Evolutionary conservation across 2,329 filamentous ascomycete genomes (phyloP).

Genomic region (Diaporthe sp.): DNA sequence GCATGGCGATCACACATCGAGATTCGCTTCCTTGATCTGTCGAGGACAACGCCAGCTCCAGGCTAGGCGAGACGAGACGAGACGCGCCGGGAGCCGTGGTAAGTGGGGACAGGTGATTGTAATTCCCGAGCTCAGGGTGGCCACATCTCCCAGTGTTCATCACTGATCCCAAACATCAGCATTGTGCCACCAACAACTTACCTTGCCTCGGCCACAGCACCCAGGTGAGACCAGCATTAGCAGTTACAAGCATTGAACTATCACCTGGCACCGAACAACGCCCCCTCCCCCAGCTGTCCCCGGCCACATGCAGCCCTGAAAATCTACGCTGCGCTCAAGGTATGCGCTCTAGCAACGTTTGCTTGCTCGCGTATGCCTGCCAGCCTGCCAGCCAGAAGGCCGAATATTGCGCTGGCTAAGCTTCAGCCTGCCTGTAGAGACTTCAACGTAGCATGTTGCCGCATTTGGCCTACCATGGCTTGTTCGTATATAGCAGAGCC

Average conservation of each 20-base stretch:
- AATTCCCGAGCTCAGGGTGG: background rate
- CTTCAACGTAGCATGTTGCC: background rate
- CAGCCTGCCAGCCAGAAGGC: background rate
- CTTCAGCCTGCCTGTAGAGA: background rate
- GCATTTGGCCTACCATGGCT: background rate
- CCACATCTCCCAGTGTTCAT: background rate
- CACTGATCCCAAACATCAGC: background rate
- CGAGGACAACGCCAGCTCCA: background rate
- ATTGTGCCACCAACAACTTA: background rate
- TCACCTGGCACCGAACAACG: background rate
- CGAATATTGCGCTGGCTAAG: background rate
- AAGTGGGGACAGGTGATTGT: background rate
- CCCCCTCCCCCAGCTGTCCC: too few species aligned
- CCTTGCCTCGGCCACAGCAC: background rate
- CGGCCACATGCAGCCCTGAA: background rate
- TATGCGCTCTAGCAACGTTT: background rate
- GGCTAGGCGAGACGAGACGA: background rate
- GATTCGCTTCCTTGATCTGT: background rate
- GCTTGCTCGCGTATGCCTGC: background rate
- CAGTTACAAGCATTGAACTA: background rate
- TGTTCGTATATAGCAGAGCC: too few species aligned
- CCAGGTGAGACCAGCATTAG: background rate
- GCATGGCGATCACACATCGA: background rate
- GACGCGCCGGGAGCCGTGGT: conserved; percentile 14
- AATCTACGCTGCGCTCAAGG: background rate